Evolutionary conservation across 768 basidiomycete genomes (phyloP), one percentile per base, ranked within the genome.

Genomic region (Coprinellus micaceus): DNA sequence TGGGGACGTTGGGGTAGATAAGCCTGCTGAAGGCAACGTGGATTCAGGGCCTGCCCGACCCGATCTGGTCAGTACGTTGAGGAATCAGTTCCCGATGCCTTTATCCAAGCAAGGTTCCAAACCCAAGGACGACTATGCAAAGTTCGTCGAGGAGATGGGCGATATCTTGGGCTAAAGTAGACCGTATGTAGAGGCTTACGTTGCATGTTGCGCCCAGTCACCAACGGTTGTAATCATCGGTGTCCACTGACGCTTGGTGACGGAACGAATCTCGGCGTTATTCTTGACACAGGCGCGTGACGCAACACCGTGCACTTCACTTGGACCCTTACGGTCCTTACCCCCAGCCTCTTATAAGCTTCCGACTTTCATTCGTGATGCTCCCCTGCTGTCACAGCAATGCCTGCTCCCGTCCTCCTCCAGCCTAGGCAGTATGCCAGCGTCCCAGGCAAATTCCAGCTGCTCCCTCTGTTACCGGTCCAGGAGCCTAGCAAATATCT

Each of bases 91-190:
- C 67, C 6, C 62, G 45, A 60, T 61, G 57, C 54, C 52, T 60
- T 45, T 43, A 17, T 68, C 59, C 57, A 69, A 62, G 41, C 61
- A 63, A 15, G 52, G 60, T 19, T 61, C 68, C 55, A 82, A 78
- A 66, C 71, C 68, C 54, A 84, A 81, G 66, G 84, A 84, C 57
- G 89, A 90, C 62, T 91, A 91, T 64, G 82, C 80, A 52, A 89
- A 84, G 59, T 91, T 89, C 69, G 73, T 89, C 40, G 88, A 86
- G 54, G 88, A 88, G 60, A 84, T 90, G 81, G 78, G 80, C 28
- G 88, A 89, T 66, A 79, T 90, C 46, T 65, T 90, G 30, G 74
- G 72, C 19, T 54, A 68, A n/a, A 60, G 24, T 13, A 37, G 21
- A 15, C 29, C 41, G 6, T 33, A 13, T 33, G 13, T 33, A 33